These are phyloP conservation scores for Colletotrichum sublineola DNA, from an alignment of 2,329 filamentous ascomycete species.

Conservation along the genomic window DNA sequence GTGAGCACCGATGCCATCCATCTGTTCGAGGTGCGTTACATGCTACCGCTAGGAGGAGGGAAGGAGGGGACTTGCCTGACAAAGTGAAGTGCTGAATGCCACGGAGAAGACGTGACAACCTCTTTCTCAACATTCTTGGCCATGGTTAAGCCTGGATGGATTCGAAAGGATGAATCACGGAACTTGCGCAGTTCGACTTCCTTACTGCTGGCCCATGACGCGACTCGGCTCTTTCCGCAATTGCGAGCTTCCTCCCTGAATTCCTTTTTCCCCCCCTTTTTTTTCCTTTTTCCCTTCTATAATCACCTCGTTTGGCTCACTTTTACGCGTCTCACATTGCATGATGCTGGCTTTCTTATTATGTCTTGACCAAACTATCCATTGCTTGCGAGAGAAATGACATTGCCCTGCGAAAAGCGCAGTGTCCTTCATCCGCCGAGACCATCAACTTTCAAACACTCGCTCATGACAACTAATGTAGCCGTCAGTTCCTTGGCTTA, in stretches of 20 bases:
- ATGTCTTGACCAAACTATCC: not conserved
- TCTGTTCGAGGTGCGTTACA: not conserved
- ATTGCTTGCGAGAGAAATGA: not conserved
- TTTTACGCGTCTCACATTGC: not conserved
- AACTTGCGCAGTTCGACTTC: not conserved
- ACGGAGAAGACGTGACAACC: too few species aligned
- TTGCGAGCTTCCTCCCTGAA: not conserved
- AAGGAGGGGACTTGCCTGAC: too few species aligned
- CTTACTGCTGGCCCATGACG: not conserved
- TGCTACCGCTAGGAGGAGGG: too few species aligned
- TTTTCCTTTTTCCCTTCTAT: not conserved
- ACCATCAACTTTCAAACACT: not conserved
- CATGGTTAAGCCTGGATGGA: not conserved
- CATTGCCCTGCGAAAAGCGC: not conserved
- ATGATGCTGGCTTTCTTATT: too few species aligned
- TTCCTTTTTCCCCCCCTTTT: not conserved
- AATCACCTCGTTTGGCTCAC: not conserved
- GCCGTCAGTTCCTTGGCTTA: not conserved
- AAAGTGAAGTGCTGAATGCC: too few species aligned
- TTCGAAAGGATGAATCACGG: not conserved
- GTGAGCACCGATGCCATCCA: not conserved
- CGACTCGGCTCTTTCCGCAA: not conserved
- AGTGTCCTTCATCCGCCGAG: not conserved
- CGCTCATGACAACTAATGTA: too few species aligned
- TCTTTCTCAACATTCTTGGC: too few species aligned